phyloP scores from a whole-genome alignment of 2,329 filamentous ascomycete genomes.

The Aspergillus melleus region DNA sequence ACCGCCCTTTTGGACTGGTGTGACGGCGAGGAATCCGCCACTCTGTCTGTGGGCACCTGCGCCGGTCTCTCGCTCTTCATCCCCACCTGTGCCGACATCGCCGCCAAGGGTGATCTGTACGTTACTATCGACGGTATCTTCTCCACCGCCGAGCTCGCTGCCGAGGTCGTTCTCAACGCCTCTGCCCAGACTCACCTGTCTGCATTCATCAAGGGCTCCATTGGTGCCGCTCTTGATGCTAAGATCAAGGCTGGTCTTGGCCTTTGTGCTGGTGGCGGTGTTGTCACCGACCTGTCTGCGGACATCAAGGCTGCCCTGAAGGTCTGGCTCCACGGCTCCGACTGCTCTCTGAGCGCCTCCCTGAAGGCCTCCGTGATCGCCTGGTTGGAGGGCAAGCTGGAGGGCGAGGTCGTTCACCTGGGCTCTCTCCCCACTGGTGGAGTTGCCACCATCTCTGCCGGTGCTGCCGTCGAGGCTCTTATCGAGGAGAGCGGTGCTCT shows the following conservation, averaged over 20 bases:
- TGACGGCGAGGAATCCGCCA: slow-evolving; percentile 25
- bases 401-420: slow-evolving; percentile 28
- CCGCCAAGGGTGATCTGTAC: slow-evolving; percentile 37
- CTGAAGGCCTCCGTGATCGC: slow-evolving; percentile 32
- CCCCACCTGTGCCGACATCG: slow-evolving; percentile 33
- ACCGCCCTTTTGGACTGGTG: slow-evolving; percentile 34
- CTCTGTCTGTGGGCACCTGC: slow-evolving; percentile 27
- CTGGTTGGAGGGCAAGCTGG: slow-evolving; percentile 33
- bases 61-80: slow-evolving; percentile 37
- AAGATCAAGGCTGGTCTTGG: slow-evolving; percentile 34
- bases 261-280: slow-evolving; percentile 36
- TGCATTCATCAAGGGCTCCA: slow-evolving; percentile 27
- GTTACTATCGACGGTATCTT: slow-evolving; percentile 40
- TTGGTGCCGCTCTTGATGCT: slow-evolving; percentile 23
- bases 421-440: slow-evolving; percentile 29
- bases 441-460: slow-evolving; percentile 33
- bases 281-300: slow-evolving; percentile 28
- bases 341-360: slow-evolving; percentile 29
- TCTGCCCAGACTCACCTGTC: slow-evolving; percentile 30
- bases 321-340: slow-evolving; percentile 28
- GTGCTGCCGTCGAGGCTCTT: slow-evolving; percentile 31
- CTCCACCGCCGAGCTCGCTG: slow-evolving; percentile 24
- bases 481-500: slow-evolving; percentile 33
- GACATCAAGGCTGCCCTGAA: slow-evolving; percentile 35
- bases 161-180: slow-evolving; percentile 32